Evolutionary conservation across 345 rosid species (phyloP).

Genomic region (Kernera saxatilis): DNA sequence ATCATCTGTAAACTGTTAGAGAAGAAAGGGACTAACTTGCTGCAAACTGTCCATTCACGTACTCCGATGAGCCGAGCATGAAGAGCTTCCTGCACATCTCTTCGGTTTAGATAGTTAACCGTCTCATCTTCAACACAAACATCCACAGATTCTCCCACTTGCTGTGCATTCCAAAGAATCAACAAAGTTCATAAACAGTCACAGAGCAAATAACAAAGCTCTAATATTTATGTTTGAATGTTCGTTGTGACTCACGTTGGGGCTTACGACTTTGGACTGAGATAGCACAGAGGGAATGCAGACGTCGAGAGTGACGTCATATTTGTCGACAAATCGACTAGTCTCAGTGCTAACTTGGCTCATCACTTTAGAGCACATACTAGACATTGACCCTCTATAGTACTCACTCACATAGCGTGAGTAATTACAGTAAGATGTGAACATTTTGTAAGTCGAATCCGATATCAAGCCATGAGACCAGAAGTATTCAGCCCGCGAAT

Average conservation of each 20-base stretch:
- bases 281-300: constrained; percentile 78
- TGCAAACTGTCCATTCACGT: constrained; percentile 75
- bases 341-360: constrained; percentile 76
- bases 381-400: constrained; percentile 69
- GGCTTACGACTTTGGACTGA: constrained; percentile 66
- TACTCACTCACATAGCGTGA: constrained; percentile 87
- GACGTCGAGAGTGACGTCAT: constrained; percentile 95
- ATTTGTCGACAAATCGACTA: constrained; percentile 84
- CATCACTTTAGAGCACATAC: constrained; percentile 78
- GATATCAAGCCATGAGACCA: constrained; percentile 99
- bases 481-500: constrained; percentile 90
- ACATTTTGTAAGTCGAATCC: constrained; percentile 79
- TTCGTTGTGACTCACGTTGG: constrained; percentile 44
- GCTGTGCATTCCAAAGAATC: constrained; percentile 37
- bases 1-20: background rate
- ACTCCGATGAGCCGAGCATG: constrained; percentile 89
- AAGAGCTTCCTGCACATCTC: constrained; percentile 85
- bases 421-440: constrained; percentile 82
- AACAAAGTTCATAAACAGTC: background rate
- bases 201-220: background rate
- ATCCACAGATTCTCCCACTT: constrained; percentile 68
- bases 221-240: background rate
- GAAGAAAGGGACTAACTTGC: constrained; percentile 58
- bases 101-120: constrained; percentile 75
- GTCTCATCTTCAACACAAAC: constrained; percentile 98